Conservation (phyloP, 2,329 filamentous ascomycete species). For the Mycosphaerella arachidis region DNA sequence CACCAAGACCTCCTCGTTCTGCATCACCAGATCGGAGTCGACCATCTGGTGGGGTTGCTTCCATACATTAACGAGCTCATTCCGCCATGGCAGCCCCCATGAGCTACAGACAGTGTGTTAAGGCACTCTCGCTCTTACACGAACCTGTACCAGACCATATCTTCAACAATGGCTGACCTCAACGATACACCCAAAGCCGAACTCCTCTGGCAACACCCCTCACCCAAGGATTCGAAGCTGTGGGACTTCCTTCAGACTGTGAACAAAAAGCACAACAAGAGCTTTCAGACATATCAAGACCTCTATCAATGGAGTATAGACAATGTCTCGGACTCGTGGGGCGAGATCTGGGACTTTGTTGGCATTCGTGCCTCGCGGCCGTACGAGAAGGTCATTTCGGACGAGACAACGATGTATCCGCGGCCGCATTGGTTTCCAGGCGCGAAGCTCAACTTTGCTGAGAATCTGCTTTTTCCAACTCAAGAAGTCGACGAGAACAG, state of each 20-base stretch:
- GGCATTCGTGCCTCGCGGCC: slow-evolving; percentile 65
- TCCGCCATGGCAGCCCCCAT: neutral
- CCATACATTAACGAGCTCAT: neutral
- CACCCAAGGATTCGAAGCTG: slow-evolving; percentile 42
- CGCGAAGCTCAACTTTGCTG: slow-evolving; percentile 81
- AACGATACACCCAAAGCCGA: slow-evolving; percentile 10
- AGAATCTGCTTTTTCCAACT: slow-evolving; percentile 82
- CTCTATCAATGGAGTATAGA: slow-evolving; percentile 82
- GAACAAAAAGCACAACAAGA: slow-evolving; percentile 61
- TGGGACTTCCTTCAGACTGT: slow-evolving; percentile 54
- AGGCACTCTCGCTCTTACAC: neutral
- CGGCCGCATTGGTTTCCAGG: slow-evolving; percentile 80
- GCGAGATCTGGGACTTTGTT: slow-evolving; percentile 76
- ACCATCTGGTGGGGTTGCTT: neutral
- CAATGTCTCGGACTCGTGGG: slow-evolving; percentile 74
- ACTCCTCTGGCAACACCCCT: slow-evolving; percentile 36
- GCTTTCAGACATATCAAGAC: slow-evolving; percentile 63
- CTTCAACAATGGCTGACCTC: slow-evolving; percentile 6
- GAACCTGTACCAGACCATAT: neutral
- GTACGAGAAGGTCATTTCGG: slow-evolving; percentile 64
- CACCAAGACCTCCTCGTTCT: neutral
- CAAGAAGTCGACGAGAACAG: slow-evolving; percentile 55
- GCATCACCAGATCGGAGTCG: neutral
- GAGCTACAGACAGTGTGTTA: neutral
- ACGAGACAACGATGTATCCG: slow-evolving; percentile 71